Evolutionary conservation across 352 stramenopile species (phyloP), one percentile per base, ranked within the genome.

Genomic region (Phytophthora vignae): DNA sequence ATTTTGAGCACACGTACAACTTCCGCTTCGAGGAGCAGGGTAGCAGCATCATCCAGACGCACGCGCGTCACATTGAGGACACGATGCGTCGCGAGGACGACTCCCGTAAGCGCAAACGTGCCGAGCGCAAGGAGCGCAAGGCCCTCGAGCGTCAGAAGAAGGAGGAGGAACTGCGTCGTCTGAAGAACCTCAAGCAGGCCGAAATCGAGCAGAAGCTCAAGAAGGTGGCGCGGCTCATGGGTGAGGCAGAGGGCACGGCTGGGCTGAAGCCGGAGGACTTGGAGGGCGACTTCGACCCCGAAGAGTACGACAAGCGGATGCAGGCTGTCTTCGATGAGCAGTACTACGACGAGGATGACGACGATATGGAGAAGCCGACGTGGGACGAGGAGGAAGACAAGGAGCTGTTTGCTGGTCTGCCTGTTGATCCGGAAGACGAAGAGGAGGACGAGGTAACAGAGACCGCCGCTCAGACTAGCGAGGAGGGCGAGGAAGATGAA

Each of bases 1-100:
- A 96, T 25, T 99, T 99, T 81, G 98, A 99, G 79, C 92, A 97
- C 67, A 94, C 96, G 42, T 99, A 99, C 88, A 99, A 99, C 79
- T 99, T 99, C 76, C 95, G 98, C 19, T 99, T 99, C 73, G 98
- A 99, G 81, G 95, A 99, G 79, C 95, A 97, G 55, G 94, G 88
- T 36, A 92, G 87, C 31, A 87, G 87, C 6, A 56, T 95, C 29
- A 97, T 98, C 63, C 77, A 95, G 67, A 97, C 84, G 8, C 85
- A 98, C 69, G 70, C 91, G 22, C 82, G 97, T 42, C 74, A 82
- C 40, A 85, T 98, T 56, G 83, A 97, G 9, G 92, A 95, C 69
- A 92, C 90, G 21, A 81, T 99, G 68, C 94, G 98, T 74, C 93
- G 98, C 38, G 97, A 98, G 70, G 98, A 99, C 63, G 98, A 99